A percentile compares a stretch with the other conserved stretches of the same genome.
Evolutionary conservation across 345 rosid genomes (phyloP).

Genomic region (Bruguiera sexangula): DNA sequence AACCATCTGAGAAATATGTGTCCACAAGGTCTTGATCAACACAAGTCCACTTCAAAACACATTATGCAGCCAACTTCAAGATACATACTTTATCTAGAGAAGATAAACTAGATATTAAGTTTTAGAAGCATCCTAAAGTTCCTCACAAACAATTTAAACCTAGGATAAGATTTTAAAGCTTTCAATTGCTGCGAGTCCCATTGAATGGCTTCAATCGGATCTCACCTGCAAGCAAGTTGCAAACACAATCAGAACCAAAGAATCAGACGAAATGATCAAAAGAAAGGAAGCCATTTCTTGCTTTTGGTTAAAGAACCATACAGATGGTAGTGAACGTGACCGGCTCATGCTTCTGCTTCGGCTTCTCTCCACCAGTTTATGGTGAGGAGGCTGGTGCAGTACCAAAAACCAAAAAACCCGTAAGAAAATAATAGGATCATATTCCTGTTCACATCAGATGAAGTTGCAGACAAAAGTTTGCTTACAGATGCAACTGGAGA

Average conservation of each 20-base stretch:
- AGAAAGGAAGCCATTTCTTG: background rate
- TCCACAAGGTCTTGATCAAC: too few species aligned
- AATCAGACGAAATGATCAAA: background rate
- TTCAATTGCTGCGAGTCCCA: conserved; percentile 1
- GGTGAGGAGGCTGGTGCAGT: conserved; percentile 26
- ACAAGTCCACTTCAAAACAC: too few species aligned
- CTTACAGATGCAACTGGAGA: conserved; percentile 68
- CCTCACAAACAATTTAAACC: background rate
- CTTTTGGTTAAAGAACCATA: conserved; percentile 8
- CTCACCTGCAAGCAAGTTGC: conserved; percentile 48
- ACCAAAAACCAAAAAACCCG: background rate
- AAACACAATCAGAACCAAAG: background rate
- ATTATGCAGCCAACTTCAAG: too few species aligned
- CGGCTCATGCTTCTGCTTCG: conserved; percentile 20
- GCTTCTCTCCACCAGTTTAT: conserved; percentile 25
- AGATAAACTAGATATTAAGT: too few species aligned
- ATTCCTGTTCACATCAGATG: background rate
- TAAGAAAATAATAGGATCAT: background rate
- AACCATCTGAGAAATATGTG: too few species aligned
- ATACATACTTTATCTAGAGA: too few species aligned
- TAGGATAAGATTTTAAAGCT: background rate
- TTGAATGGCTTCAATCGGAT: conserved; percentile 35
- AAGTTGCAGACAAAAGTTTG: background rate
- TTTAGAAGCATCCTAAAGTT: background rate
- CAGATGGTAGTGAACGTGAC: conserved; percentile 37